phyloP scores from a whole-genome alignment of 2,329 filamentous ascomycete species.

The Cladorrhinum sp. region DNA sequence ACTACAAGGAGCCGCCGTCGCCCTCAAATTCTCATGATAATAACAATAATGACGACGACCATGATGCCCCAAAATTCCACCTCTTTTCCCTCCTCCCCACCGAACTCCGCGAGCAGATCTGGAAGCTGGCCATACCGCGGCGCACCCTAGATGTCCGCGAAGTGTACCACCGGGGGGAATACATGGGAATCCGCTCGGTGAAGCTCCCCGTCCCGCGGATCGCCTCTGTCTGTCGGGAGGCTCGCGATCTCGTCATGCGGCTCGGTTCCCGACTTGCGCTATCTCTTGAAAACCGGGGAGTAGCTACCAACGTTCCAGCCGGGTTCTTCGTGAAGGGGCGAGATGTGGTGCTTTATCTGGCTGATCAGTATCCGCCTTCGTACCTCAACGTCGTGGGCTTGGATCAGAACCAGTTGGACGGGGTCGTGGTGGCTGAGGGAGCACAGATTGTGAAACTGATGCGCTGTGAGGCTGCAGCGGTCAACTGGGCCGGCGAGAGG shows the following conservation, averaged over 20 bases:
- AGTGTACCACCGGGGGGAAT: conserved; percentile 3
- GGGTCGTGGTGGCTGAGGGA: background rate
- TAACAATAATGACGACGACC: background rate
- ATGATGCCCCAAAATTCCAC: background rate
- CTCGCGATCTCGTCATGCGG: conserved; percentile 7
- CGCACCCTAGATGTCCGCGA: conserved; percentile 11
- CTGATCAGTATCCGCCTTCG: background rate
- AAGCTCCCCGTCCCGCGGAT: conserved; percentile 8
- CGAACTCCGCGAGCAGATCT: conserved; percentile 15
- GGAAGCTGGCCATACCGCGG: conserved; percentile 7
- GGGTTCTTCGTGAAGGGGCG: conserved; percentile 12
- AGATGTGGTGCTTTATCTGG: conserved; percentile 7
- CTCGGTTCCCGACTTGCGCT: conserved; percentile 2
- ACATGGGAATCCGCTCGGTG: background rate
- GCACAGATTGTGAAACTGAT: background rate
- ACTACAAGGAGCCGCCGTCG: conserved; percentile 1
- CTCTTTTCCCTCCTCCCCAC: conserved; percentile 9
- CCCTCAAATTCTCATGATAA: too few species aligned
- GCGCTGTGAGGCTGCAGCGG: background rate
- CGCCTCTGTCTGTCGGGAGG: conserved; percentile 11
- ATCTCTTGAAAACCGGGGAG: background rate
- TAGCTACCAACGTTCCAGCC: background rate
- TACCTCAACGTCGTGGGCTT: background rate
- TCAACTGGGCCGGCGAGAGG: background rate
- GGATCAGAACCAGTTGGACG: background rate